A percentile compares a stretch with the other conserved stretches of the same genome.
phyloP scores from a whole-genome alignment of 768 basidiomycete species.

The Erythrobasidium yunnanense region DNA sequence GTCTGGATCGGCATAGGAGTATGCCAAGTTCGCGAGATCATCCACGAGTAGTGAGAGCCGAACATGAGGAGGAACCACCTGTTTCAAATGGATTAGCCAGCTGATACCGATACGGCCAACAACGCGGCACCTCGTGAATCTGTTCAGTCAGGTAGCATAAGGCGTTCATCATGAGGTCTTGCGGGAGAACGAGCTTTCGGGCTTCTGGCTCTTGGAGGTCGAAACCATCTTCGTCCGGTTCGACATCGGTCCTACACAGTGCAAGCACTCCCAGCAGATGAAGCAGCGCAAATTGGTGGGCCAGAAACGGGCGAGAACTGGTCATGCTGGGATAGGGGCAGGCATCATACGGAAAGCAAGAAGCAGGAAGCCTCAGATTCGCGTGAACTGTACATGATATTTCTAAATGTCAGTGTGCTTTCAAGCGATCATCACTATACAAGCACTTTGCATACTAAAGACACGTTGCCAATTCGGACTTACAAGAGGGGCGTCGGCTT shows the following conservation, averaged over 20 bases:
- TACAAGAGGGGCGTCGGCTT: too few relatives aligned
- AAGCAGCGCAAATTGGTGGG: slow-evolving; percentile 10
- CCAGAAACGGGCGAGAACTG: background rate
- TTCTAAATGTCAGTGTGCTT: too few relatives aligned
- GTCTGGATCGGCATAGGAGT: background rate
- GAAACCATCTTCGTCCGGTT: background rate
- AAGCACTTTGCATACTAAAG: too few relatives aligned
- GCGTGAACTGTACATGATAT: too few relatives aligned
- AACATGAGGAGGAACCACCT: background rate
- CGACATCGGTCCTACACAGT: background rate
- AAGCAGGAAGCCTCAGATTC: too few relatives aligned
- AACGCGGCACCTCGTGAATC: slow-evolving; percentile 27
- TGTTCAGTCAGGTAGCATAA: slow-evolving; percentile 26
- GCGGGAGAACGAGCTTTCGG: slow-evolving; percentile 3
- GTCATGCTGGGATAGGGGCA: background rate
- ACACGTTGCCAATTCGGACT: too few relatives aligned
- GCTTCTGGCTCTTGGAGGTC: background rate
- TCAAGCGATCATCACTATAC: too few relatives aligned
- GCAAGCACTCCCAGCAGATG: slow-evolving; percentile 15
- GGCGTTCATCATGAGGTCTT: slow-evolving; percentile 16
- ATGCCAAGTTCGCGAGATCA: background rate
- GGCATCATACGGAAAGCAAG: too few relatives aligned
- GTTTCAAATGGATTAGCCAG: too few relatives aligned
- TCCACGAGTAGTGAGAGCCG: background rate
- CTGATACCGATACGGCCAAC: too few relatives aligned